Percentiles rank a stretch among this genome's conserved stretches.
Evolutionary conservation across 2,329 filamentous ascomycete genomes (phyloP).

Genomic region (Incumbomyces delicatus): DNA sequence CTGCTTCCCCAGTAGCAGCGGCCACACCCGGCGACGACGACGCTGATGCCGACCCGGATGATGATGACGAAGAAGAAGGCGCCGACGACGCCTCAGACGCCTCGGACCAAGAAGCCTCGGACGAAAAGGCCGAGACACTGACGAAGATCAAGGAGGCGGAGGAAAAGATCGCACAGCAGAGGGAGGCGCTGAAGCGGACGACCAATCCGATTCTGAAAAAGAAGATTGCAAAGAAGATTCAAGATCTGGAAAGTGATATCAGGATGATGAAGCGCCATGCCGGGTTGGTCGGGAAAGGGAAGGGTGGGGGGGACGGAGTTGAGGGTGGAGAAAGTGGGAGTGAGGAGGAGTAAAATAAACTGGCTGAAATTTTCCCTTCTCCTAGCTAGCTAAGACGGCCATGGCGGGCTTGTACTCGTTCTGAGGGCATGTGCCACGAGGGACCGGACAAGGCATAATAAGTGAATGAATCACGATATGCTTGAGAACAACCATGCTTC

Average conservation of each 20-base stretch:
- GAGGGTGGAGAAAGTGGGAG: background rate
- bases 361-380: background rate
- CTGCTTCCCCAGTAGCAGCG: conserved; percentile 17
- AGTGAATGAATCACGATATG: too few species aligned
- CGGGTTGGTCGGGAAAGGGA: conserved; percentile 15
- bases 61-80: conserved; percentile 28
- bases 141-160: conserved; percentile 34
- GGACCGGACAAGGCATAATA: too few species aligned
- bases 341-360: background rate
- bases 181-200: conserved; percentile 28
- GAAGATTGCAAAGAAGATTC: conserved; percentile 34
- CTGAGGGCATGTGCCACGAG: too few species aligned
- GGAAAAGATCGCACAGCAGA: conserved; percentile 35
- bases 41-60: conserved; percentile 24
- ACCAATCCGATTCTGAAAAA: conserved; percentile 23
- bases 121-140: conserved; percentile 16
- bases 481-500: too few species aligned
- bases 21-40: conserved; percentile 23
- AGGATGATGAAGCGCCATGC: conserved; percentile 19
- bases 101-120: conserved; percentile 25
- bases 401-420: too few species aligned
- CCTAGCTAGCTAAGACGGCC: too few species aligned
- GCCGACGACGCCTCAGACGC: conserved; percentile 25
- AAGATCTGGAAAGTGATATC: conserved; percentile 18
- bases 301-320: conserved; percentile 14